Base-by-base conservation (phyloP, 2,329 filamentous ascomycete species). In the Parastagonospora avenae region DNA sequence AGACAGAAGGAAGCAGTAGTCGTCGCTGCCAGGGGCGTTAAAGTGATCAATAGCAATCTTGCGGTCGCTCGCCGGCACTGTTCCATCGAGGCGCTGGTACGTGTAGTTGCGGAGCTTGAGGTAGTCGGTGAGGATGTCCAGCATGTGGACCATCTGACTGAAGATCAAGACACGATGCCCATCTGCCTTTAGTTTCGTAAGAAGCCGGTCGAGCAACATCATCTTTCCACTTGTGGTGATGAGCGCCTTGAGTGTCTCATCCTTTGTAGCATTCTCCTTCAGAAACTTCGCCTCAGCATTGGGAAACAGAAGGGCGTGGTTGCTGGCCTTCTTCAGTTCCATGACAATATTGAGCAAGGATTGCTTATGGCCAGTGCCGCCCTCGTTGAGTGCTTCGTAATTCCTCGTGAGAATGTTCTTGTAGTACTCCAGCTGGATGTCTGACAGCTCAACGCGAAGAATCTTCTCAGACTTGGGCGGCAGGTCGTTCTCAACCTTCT, bases 101-200 rank as follows among this genome's bases (percentile, higher is more conserved):
- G 94, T 87, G 74, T 97, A 95, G n/a, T 92, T 92, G 56, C 94
- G 89, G 46, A 94, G 84, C 44, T 91, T 90, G 59, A 97, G 85
- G 70, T 99, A 99, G 66, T 99, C 93, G 39, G 91, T 91, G 1
- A 99, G 82, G 46, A 99, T 94, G 67, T 99, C 92, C 16, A 99
- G 83, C 90, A 99, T 97, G 71, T 91, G 95, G 31, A 99, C 95
- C 94, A 99, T 99, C 72, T 99, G 94, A 72, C 93, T 97, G 80
- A 99, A 99, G 59, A 99, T 97, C 57, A 99, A 79, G 10, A 99
- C 95, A 47, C 94, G 90, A 74, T 99, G 94, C 41, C 91, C 91
- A 67, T 99, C 94, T 62, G 88, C 90, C 73, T 89, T 96, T 60
- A 99, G 78, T 76, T 99, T 99, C 5, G 89, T 89, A 9, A 99